Conservation (phyloP, 2,329 filamentous ascomycete genomes). For the Diplocarpon mali region DNA sequence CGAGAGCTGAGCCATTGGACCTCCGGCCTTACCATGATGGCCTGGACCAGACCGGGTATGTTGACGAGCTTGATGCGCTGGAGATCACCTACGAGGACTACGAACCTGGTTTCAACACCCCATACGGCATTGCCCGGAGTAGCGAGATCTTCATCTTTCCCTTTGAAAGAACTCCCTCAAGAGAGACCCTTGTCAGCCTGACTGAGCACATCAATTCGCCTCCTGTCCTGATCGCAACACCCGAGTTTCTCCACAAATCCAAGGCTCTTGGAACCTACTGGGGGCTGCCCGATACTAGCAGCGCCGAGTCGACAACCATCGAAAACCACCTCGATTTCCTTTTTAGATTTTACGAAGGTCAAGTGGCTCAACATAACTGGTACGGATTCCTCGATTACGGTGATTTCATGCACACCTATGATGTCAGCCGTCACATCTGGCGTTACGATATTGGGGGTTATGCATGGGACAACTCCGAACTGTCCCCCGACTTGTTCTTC, state of each 20-base stretch:
- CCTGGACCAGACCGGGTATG: slow-evolving; percentile 43
- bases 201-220: slow-evolving; percentile 38
- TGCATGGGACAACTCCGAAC: slow-evolving; percentile 54
- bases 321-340: slow-evolving; percentile 45
- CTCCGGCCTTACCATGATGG: slow-evolving; percentile 47
- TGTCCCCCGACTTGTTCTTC: slow-evolving; percentile 51
- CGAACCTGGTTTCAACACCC: slow-evolving; percentile 42
- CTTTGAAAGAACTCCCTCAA: slow-evolving; percentile 41
- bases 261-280: slow-evolving; percentile 45
- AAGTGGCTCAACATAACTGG: slow-evolving; percentile 47
- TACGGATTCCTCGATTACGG: slow-evolving; percentile 54
- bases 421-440: slow-evolving; percentile 47
- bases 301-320: slow-evolving; percentile 30
- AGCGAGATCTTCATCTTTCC: slow-evolving; percentile 44
- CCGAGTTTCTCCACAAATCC: slow-evolving; percentile 39
- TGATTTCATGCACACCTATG: slow-evolving; percentile 53
- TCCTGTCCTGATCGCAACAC: slow-evolving; percentile 38
- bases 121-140: slow-evolving; percentile 46
- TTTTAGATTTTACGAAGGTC: slow-evolving; percentile 41
- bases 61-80: slow-evolving; percentile 46
- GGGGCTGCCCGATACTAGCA: slow-evolving; percentile 30
- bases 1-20: slow-evolving; percentile 43
- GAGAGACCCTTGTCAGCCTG: slow-evolving; percentile 34
- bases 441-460: slow-evolving; percentile 53
- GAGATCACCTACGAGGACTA: slow-evolving; percentile 55